Evolutionary conservation across 495 filamentous ascomycete genomes (phyloP).

Genomic region (Annulohypoxylon bovei): DNA sequence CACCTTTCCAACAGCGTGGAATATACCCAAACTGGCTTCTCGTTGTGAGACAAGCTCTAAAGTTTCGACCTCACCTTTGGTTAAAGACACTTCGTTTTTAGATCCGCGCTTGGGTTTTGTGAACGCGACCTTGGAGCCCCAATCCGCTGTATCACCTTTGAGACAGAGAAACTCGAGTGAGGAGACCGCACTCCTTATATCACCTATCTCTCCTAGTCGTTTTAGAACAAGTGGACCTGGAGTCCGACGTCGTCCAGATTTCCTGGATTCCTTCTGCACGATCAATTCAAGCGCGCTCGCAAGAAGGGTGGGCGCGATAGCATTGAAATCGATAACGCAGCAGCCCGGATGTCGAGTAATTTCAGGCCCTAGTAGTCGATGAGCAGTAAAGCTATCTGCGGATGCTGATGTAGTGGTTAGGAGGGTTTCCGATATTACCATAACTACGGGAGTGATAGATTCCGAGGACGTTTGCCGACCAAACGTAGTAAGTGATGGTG

Average conservation of each 20-base stretch:
- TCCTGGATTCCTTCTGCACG: constrained; percentile 79
- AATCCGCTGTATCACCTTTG: constrained; percentile 71
- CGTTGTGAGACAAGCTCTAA: constrained; percentile 81
- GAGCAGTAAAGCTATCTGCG: constrained; percentile 87
- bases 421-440: constrained; percentile 90
- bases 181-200: constrained; percentile 90
- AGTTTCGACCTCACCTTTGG: constrained; percentile 75
- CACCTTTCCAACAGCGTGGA: constrained; percentile 95
- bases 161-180: constrained; percentile 91
- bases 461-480: constrained; percentile 45
- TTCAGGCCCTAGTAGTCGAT: constrained; percentile 85
- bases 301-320: constrained; percentile 87
- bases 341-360: constrained; percentile 80
- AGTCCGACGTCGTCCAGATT: constrained; percentile 71
- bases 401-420: constrained; percentile 77
- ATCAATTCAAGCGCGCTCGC: constrained; percentile 82
- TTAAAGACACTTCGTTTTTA: constrained; percentile 66
- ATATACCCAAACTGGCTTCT: constrained; percentile 87
- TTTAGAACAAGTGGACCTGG: constrained; percentile 78
- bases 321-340: constrained; percentile 87
- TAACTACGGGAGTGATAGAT: constrained; percentile 76
- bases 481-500: constrained; percentile 54
- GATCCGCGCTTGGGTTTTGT: constrained; percentile 67
- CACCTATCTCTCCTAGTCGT: constrained; percentile 80
- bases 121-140: constrained; percentile 73